Evolutionary conservation across 1,284 basidiomycete genomes (phyloP).

Genomic region (Tylopilus orsonianus): DNA sequence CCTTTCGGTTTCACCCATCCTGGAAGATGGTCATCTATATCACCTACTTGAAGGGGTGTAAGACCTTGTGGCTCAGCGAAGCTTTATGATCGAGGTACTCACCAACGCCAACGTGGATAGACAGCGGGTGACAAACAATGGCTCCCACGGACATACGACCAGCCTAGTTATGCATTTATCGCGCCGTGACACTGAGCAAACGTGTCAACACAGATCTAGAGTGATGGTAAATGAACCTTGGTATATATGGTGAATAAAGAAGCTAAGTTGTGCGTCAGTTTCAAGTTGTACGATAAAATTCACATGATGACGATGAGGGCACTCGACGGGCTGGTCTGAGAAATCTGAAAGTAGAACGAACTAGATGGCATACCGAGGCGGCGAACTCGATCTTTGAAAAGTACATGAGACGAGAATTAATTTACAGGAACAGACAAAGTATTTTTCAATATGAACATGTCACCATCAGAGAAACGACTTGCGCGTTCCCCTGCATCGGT

Average conservation of each 20-base stretch:
- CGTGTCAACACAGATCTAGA: neutral
- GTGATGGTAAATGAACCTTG: slow-evolving; percentile 1
- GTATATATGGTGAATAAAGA: slow-evolving; percentile 18
- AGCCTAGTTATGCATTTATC: slow-evolving; percentile 14
- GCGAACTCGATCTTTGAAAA: slow-evolving; percentile 16
- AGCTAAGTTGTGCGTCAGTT: slow-evolving; percentile 12
- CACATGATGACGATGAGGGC: slow-evolving; percentile 13
- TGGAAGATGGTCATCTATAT: slow-evolving; percentile 9
- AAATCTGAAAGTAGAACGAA: neutral
- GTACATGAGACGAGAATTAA: neutral
- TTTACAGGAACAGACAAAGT: neutral
- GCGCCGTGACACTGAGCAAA: slow-evolving; percentile 9
- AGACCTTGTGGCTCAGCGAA: neutral
- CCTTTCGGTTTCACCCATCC: too few species aligned
- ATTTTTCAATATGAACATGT: neutral
- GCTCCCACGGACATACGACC: slow-evolving; percentile 9
- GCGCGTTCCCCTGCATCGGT: slow-evolving; percentile 8
- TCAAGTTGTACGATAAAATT: slow-evolving; percentile 21
- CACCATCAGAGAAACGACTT: neutral
- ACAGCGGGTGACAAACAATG: neutral
- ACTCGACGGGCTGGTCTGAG: slow-evolving; percentile 1
- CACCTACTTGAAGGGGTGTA: slow-evolving; percentile 5
- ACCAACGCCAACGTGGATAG: slow-evolving; percentile 14
- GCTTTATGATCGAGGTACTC: neutral
- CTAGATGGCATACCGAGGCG: slow-evolving; percentile 10